Evolutionary conservation across 768 basidiomycete species (phyloP).

Genomic region (Pleurotus platypus): DNA sequence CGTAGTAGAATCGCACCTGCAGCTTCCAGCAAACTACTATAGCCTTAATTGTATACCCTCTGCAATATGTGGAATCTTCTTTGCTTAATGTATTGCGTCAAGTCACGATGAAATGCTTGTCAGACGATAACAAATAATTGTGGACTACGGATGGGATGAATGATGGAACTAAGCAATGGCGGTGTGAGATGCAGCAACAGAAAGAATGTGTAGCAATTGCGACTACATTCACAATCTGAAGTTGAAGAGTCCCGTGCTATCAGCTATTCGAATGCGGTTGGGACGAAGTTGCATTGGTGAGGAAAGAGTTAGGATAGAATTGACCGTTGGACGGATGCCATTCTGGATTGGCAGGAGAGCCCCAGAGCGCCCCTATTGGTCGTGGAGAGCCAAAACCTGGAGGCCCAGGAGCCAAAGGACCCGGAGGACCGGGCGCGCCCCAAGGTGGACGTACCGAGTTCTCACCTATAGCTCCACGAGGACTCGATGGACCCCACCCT

Average conservation of each 20-base stretch:
- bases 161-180: not conserved
- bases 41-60: constrained; percentile 17
- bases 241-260: not conserved
- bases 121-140: constrained; percentile 7
- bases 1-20: constrained; percentile 87
- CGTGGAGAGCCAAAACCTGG: constrained; percentile 17
- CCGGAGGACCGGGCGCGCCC: constrained; percentile 37
- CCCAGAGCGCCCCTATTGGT: constrained; percentile 34
- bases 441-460: constrained; percentile 38
- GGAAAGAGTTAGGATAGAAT: constrained; percentile 46
- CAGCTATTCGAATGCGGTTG: constrained; percentile 25
- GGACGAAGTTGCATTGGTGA: constrained; percentile 47
- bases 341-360: constrained; percentile 27
- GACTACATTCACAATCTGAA: not conserved
- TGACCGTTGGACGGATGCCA: constrained; percentile 45
- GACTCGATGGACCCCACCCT: constrained; percentile 47
- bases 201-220: not conserved
- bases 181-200: constrained; percentile 6
- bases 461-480: constrained; percentile 37
- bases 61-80: constrained; percentile 4
- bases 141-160: not conserved
- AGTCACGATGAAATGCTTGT: constrained; percentile 3
- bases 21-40: constrained; percentile 86
- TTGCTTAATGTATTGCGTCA: constrained; percentile 6
- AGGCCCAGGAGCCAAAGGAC: constrained; percentile 18